These are phyloP conservation scores for Sporisorium reilianum DNA, from an alignment of 1,284 basidiomycete species.

Conservation along the genomic window DNA sequence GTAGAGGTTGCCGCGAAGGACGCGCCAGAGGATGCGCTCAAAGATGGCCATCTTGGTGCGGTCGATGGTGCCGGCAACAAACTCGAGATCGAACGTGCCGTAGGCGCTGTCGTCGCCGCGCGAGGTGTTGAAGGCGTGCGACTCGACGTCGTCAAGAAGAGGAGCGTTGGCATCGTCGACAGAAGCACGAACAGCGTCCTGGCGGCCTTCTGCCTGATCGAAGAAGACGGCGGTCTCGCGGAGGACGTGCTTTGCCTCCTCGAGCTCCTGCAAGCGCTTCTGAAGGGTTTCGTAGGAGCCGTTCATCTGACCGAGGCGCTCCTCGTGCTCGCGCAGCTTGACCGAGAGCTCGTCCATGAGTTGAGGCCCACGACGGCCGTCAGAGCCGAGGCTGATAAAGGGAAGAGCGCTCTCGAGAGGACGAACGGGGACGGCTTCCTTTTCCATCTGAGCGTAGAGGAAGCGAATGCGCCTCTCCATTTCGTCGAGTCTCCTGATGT, in stretches of 20 bases:
- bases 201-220: slow-evolving; percentile 85
- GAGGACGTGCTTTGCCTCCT: slow-evolving; percentile 90
- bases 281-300: slow-evolving; percentile 89
- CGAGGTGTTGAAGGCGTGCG: slow-evolving; percentile 68
- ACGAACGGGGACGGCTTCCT: slow-evolving; percentile 81
- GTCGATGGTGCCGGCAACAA: slow-evolving; percentile 96
- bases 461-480: slow-evolving; percentile 94
- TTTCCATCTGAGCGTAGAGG: slow-evolving; percentile 86
- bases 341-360: slow-evolving; percentile 93
- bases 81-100: slow-evolving; percentile 80
- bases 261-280: slow-evolving; percentile 85
- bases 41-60: slow-evolving; percentile 91
- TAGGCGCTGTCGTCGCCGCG: slow-evolving; percentile 72
- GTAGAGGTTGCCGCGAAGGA: slow-evolving; percentile 96
- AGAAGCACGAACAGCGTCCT: slow-evolving; percentile 84
- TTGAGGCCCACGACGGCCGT: slow-evolving; percentile 78
- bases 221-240: slow-evolving; percentile 97
- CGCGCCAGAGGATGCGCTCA: slow-evolving; percentile 97
- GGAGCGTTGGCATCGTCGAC: slow-evolving; percentile 87
- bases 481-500: slow-evolving; percentile 93
- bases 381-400: slow-evolving; percentile 69
- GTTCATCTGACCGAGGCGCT: slow-evolving; percentile 90
- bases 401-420: slow-evolving; percentile 69
- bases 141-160: slow-evolving; percentile 85
- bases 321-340: slow-evolving; percentile 88